A percentile compares a stretch with the other conserved stretches of the same genome.
Conservation (phyloP, 768 basidiomycete species). For the Calvatia gigantea region DNA sequence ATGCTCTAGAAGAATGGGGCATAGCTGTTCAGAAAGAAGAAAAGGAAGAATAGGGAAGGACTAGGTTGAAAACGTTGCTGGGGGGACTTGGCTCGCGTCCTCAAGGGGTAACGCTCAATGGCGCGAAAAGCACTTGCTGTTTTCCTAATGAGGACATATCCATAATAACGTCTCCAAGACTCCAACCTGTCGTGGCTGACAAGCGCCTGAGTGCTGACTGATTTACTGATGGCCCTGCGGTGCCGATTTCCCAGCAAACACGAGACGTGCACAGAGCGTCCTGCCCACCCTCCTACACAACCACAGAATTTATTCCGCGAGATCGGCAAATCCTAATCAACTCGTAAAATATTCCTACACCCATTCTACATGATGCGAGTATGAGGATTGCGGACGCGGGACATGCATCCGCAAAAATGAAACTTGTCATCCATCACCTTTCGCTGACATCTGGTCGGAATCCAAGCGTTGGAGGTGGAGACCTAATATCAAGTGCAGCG, state of each 20-base stretch:
- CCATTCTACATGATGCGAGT: neutral
- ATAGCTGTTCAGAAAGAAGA: neutral
- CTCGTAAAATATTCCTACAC: neutral
- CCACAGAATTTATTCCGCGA: no score
- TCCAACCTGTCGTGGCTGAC: neutral
- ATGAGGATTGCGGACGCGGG: neutral
- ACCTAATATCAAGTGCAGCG: neutral
- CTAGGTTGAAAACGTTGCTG: neutral
- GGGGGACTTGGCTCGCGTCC: neutral
- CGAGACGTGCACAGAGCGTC: no score
- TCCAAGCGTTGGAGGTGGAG: neutral
- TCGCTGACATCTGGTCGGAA: neutral
- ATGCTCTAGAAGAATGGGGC: neutral
- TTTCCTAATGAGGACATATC: conserved; percentile 6
- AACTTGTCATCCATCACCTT: neutral
- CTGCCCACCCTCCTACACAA: no score
- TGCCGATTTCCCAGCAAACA: no score
- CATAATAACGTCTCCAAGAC: neutral
- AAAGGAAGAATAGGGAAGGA: neutral
- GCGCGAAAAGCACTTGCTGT: neutral
- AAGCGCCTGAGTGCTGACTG: neutral
- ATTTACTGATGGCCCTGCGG: neutral
- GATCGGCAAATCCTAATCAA: no score
- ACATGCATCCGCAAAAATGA: neutral
- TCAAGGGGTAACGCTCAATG: conserved; percentile 1